phyloP scores from a whole-genome alignment of 352 stramenopile species.

The Thraustotheca clavata region DNA sequence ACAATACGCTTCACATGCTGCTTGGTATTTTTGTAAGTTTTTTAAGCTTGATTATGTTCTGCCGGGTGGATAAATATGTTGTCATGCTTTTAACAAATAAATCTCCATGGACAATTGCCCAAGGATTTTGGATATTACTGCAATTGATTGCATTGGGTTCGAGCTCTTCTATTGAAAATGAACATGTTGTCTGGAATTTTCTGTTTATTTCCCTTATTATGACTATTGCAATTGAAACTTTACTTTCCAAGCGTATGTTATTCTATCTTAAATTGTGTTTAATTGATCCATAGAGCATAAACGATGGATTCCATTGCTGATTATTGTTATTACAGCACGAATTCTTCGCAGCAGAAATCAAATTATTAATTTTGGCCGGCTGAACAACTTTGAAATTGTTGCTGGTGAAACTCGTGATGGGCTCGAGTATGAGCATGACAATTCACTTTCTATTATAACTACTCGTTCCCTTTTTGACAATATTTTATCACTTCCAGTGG shows the following conservation, averaged over 20 bases:
- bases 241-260: neutral
- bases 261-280: constrained; percentile 22
- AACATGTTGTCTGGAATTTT: constrained; percentile 79
- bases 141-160: constrained; percentile 63
- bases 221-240: constrained; percentile 5
- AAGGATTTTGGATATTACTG: constrained; percentile 24
- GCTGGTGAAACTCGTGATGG: constrained; percentile 27
- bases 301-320: constrained; percentile 15
- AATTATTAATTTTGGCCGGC: constrained; percentile 80
- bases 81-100: no score
- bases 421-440: constrained; percentile 65
- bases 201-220: constrained; percentile 44
- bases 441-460: constrained; percentile 74
- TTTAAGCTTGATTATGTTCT: neutral
- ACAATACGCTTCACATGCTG: constrained; percentile 36
- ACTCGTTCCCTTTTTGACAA: constrained; percentile 42
- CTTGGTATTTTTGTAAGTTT: constrained; percentile 21
- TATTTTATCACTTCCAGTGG: constrained; percentile 21
- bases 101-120: no score
- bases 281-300: neutral
- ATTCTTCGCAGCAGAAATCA: constrained; percentile 69
- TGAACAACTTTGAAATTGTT: constrained; percentile 54
- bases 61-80: neutral
- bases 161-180: constrained; percentile 85
- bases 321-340: constrained; percentile 36